Evolutionary conservation across 495 filamentous ascomycete species (phyloP).

Genomic region (Tetracladium setigerum): DNA sequence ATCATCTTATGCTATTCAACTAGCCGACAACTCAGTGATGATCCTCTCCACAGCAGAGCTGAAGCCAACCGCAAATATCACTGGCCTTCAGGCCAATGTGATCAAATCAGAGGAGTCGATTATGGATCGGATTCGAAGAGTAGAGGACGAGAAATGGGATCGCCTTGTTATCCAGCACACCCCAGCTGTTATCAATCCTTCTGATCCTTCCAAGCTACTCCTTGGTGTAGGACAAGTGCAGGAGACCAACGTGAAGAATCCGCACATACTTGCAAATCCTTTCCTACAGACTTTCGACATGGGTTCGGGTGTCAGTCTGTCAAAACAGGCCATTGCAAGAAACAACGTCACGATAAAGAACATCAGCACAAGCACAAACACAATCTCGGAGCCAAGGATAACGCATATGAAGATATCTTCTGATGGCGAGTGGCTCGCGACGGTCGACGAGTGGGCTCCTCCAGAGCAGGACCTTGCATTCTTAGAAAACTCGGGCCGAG

Average conservation of each 20-base stretch:
- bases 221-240: conserved; percentile 42
- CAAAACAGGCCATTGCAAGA: conserved; percentile 78
- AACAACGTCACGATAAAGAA: conserved; percentile 80
- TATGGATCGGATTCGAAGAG: conserved; percentile 9
- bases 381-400: conserved; percentile 66
- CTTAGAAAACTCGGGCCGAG: conserved; percentile 28
- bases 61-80: conserved; percentile 67
- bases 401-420: conserved; percentile 61
- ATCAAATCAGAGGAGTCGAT: conserved; percentile 9
- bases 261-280: conserved; percentile 31
- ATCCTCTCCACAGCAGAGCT: conserved; percentile 84
- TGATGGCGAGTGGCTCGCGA: conserved; percentile 87
- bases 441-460: conserved; percentile 83
- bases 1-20: conserved; percentile 68
- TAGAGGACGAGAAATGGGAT: conserved; percentile 29
- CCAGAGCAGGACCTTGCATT: conserved; percentile 53
- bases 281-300: conserved; percentile 82
- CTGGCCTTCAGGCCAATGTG: conserved; percentile 62
- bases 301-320: conserved; percentile 59
- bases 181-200: conserved; percentile 50
- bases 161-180: conserved; percentile 32
- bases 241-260: conserved; percentile 25
- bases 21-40: conserved; percentile 87
- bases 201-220: conserved; percentile 48
- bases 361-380: conserved; percentile 56